Evolutionary conservation across 768 basidiomycete genomes (phyloP), one percentile per base, ranked within the genome.

Genomic region (Inosperma sp.): DNA sequence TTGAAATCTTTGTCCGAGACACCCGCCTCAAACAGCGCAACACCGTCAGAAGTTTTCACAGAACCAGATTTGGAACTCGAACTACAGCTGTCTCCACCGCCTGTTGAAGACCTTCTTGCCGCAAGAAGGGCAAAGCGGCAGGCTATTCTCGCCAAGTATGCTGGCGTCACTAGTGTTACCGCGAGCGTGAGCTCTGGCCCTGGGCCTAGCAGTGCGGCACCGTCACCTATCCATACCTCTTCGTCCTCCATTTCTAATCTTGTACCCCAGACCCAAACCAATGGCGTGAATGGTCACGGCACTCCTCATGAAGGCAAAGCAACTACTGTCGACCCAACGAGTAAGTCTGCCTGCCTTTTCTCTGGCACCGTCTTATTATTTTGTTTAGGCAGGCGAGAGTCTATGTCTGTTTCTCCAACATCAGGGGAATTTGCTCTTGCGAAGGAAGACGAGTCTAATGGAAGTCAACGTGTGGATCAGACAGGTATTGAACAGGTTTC

Each of bases 101-200:
- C 80, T 1, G 73, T 83, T 6, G 86, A 89, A 60, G 74, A 80
- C 37, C 68, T 82, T 7, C 74, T 88, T 27, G 86, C 79, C 19
- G 83, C 79, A 23, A 81, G 88, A 7, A 79, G 85, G 22, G 86
- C 86, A 12, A 77, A 72, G 53, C 82, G 90, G 23, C 81, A 81
- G 52, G 89, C 86, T 7, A 92, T 93, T 49, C 71, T 88, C 35
- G 88, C 87, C 48, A 91, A 88, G 66, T 86, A 89, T 66, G 59
- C 73, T 5, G 78, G 77, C 13, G 66, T 73, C 48, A 65, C 72
- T 48, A 78, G 74, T 53, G 67, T 62, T 12, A 33, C 53, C 17
- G 61, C 70, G 49, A 75, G 76, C 57, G 63, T 73, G 56, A 79
- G 77, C 54, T 77, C 80, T 29, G 81, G 79, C 61, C 79, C 81